Evolutionary conservation across 2,329 filamentous ascomycete species (phyloP), one percentile per base, ranked within the genome.

Genomic region (Sclerotinia borealis): DNA sequence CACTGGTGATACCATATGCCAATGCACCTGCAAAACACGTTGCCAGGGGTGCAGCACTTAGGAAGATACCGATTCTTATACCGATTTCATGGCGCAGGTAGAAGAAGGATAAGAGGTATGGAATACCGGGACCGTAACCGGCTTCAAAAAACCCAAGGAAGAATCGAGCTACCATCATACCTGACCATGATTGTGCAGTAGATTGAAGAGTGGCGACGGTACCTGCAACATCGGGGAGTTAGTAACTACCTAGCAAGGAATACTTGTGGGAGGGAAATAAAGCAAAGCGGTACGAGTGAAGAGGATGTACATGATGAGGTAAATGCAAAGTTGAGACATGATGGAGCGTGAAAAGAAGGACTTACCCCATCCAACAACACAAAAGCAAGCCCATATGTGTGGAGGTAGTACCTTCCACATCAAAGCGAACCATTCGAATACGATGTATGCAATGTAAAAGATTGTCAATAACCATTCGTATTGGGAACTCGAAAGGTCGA

Each of bases 1-100:
- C 84, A 7, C 83, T 86, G 0, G 86, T 90, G 67, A 91, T 89
- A 0, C 83, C 85, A 66, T 88, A 89, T 2, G 86, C 86, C 9
- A 89, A 75, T 2, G 86, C 87, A 63, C 87, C 87, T 0, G 87
- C 85, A 69, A 90, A 91, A 5, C 84, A 86, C 52, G 86, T 90
- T 4, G 87, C 87, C 17, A 90, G 77, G 1, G 88, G 87, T 0
- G 86, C 87, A 19, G 77, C 75, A 69, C 76, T 87, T 62, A 93
- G 81, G 73, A 91, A 90, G 7, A 92, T 77, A 11, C 88, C 89
- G 19, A 85, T 88, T 31, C 90, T 80, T 64, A 90, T 81, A 1
- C 89, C 90, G 11, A 93, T 78, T 70, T 93, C 90, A 22, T 75
- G 69, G 6, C 80, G 71, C 8, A 76, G 73, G 63, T 81, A 81